Conservation (phyloP, 768 basidiomycete species). For the Asterophora lycoperdoides region DNA sequence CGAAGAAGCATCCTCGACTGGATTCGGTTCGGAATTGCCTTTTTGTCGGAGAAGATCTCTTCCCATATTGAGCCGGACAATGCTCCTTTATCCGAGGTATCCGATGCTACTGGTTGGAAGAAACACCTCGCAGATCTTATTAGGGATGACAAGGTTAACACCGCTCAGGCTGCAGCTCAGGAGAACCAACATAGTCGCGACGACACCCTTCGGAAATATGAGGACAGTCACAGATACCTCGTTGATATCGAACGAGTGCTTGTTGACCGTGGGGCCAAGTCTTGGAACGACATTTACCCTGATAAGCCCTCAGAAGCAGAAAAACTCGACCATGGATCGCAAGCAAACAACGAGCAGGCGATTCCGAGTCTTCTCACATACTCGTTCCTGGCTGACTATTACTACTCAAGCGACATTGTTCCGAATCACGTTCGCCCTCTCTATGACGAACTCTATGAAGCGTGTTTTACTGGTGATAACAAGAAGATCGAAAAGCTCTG, state of each 20-base stretch:
- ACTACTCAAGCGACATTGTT: slow-evolving; percentile 27
- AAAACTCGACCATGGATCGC: not conserved
- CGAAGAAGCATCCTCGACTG: slow-evolving; percentile 35
- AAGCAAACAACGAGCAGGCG: slow-evolving; percentile 9
- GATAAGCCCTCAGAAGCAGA: slow-evolving; percentile 14
- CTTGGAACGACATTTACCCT: slow-evolving; percentile 39
- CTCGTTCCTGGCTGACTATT: not conserved
- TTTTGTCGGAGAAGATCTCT: slow-evolving; percentile 20
- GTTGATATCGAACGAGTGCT: slow-evolving; percentile 31
- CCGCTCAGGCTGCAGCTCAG: not conserved
- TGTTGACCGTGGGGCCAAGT: slow-evolving; percentile 33
- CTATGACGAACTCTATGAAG: slow-evolving; percentile 57
- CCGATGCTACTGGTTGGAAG: slow-evolving; percentile 1
- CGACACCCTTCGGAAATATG: slow-evolving; percentile 2
- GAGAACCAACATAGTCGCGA: not conserved
- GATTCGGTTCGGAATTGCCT: slow-evolving; percentile 29
- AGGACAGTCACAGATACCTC: slow-evolving; percentile 30
- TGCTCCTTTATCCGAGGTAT: not conserved
- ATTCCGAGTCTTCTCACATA: not conserved
- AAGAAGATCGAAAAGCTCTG: slow-evolving; percentile 49
- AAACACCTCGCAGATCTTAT: not conserved
- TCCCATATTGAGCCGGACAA: slow-evolving; percentile 12
- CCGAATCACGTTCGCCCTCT: slow-evolving; percentile 25
- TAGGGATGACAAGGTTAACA: not conserved
- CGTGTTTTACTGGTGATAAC: slow-evolving; percentile 50